Evolutionary conservation across 2,329 filamentous ascomycete genomes (phyloP), one percentile per base, ranked within the genome.

Genomic region (Triangularia verruculosa): DNA sequence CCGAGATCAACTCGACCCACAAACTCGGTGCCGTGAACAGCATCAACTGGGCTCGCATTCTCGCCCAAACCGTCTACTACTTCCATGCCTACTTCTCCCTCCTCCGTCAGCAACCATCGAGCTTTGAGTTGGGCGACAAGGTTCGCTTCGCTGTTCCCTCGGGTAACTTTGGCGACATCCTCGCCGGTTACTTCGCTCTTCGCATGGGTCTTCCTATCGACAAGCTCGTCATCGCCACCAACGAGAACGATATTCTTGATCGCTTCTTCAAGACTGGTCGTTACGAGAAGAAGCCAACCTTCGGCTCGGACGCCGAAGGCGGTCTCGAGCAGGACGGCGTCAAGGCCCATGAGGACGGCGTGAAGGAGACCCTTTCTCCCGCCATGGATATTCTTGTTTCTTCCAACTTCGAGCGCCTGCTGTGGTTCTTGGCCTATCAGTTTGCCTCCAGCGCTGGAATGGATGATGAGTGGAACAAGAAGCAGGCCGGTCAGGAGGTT

Each of bases 371-470:
- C 0, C 84, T 96, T 59, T 93, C 90, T 70, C 95, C 95, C 0
- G 95, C 95, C 54, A 98, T 99, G 95, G 95, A 99, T 76, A 98
- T 98, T 69, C 83, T 98, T 3, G 93, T 98, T 12, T 94, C 90
- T 24, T 95, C 90, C 75, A 99, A 99, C 81, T 98, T 99, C 74
- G 95, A 99, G 82, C 87, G 95, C 30, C 83, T 99, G 4, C 83
- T 99, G 11, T 98, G 94, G 94, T 97, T 92, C 82, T 82, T 98
- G 27, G 89, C 92, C 1, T 91, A 92, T 78, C 85, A 90, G 70
- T 89, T 88, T 65, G 87, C 86, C 17, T 73, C 79, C 6, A 79
- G 75, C 12, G 81, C 82, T 3, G 84, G 85, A 58, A 85, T 88
- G 82, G 85, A 89, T 70, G 83, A 87, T 61, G 79, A 83, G 68